These are phyloP conservation scores for Clohesyomyces aquaticus DNA, from an alignment of 495 filamentous ascomycete species.

Conservation along the genomic window DNA sequence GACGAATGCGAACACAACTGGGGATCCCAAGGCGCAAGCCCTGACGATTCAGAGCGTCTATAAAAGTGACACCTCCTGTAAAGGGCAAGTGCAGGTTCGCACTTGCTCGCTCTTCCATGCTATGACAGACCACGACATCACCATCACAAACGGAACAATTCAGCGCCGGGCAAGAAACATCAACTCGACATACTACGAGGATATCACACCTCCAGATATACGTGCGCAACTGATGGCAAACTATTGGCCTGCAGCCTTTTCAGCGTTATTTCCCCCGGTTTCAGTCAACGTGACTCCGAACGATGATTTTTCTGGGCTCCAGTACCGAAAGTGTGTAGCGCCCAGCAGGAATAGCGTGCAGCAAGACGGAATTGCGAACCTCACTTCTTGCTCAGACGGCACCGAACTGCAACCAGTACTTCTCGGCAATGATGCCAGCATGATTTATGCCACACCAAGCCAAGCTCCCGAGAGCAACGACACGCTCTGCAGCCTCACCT, in stretches of 20 bases:
- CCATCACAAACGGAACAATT: constrained; percentile 21
- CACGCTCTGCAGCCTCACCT: constrained; percentile 22
- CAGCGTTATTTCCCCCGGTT: constrained; percentile 24
- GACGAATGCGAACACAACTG: neutral
- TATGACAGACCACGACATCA: constrained; percentile 6
- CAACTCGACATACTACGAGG: constrained; percentile 12
- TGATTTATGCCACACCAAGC: constrained; percentile 18
- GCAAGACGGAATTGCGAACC: no score
- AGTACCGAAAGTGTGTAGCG: constrained; percentile 19
- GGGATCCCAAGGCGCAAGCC: constrained; percentile 1
- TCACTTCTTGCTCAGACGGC: constrained; percentile 19
- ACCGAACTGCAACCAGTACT: neutral
- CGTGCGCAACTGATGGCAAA: constrained; percentile 13
- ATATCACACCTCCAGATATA: constrained; percentile 12
- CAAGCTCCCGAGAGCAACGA: neutral
- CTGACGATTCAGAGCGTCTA: constrained; percentile 11
- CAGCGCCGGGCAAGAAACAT: neutral
- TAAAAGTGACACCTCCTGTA: constrained; percentile 18
- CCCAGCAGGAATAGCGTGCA: neutral
- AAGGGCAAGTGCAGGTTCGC: constrained; percentile 22
- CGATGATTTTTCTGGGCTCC: constrained; percentile 8
- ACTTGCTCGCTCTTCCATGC: constrained; percentile 20
- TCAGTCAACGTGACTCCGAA: constrained; percentile 22
- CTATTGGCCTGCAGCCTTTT: constrained; percentile 23
- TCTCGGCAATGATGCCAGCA: constrained; percentile 23